Evolutionary conservation across 768 basidiomycete species (phyloP), one percentile per base, ranked within the genome.

Genomic region (Aureoboletus auriporus): DNA sequence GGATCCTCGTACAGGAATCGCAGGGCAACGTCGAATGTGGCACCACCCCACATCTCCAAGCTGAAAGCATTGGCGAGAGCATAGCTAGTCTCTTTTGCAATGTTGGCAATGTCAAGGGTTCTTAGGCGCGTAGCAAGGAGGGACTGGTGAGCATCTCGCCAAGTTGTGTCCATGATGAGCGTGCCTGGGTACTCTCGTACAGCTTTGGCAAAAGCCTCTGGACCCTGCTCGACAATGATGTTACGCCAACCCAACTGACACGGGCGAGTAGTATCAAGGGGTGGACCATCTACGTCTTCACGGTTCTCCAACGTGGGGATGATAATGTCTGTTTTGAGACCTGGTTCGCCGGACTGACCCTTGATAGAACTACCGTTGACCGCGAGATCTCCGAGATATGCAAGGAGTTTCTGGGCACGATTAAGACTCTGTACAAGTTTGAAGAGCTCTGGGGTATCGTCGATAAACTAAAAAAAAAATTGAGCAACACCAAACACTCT

Each of bases 1-100:
- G 96, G 96, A 69, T 99, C 96, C 68, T 99, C 96, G 66, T 99
- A 98, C 66, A 99, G 71, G 86, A 99, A 98, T 39, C 95, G 86
- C 93, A 97, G 96, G 20, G 95, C 89, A 43, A 99, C 95, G 68
- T 98, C 95, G 64, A 99, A 99, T 3, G 96, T 98, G 33, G 95
- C 94, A 52, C 94, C 93, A 61, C 96, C 96, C 96, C 96, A 99
- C 76, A 94, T 97, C 67, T 99, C 96, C 54, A 99, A 71, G 65
- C 89, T 89, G 74, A 92, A 99, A 8, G 96, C 91, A 63, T 98
- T 98, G 23, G 90, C 83, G 37, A 99, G 77, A 2, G 95, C 95
- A 66, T 89, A 87, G 63, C 88, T 91, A 1, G 96, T 98, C 77
- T 96, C 93, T 69, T 90, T 96, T 45, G 96, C 96, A 54, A 99